Conservation (phyloP, 768 basidiomycete genomes). For the Leccinum subgranulosum region DNA sequence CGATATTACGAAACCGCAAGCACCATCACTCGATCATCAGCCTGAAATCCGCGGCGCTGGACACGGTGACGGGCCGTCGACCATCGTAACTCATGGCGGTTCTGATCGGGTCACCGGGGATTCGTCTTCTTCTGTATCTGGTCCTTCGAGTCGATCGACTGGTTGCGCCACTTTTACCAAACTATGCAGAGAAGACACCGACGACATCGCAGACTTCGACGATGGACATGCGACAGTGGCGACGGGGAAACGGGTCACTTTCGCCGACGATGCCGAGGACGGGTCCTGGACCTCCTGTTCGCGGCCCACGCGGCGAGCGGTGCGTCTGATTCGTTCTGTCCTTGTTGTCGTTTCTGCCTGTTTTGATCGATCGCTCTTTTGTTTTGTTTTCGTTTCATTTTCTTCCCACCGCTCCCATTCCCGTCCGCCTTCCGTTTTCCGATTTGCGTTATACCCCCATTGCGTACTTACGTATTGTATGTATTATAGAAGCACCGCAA, state of each 20-base stretch:
- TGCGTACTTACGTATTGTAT: background rate
- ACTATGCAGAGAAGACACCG: slow-evolving; percentile 26
- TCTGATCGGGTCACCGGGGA: slow-evolving; percentile 8
- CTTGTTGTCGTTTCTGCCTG: background rate
- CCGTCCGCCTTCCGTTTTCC: background rate
- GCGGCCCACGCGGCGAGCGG: slow-evolving; percentile 29
- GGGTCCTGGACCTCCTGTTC: slow-evolving; percentile 7
- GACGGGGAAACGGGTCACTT: slow-evolving; percentile 24
- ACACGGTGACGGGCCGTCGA: slow-evolving; percentile 5
- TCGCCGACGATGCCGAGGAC: slow-evolving; percentile 20
- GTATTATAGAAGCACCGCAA: slow-evolving; percentile 24
- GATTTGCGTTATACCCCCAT: background rate
- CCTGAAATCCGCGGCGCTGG: slow-evolving; percentile 18
- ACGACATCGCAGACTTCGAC: slow-evolving; percentile 25
- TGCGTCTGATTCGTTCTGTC: slow-evolving; percentile 7
- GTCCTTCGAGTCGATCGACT: slow-evolving; percentile 21
- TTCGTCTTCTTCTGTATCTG: slow-evolving; percentile 1
- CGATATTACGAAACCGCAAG: slow-evolving; percentile 9
- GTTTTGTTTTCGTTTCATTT: background rate
- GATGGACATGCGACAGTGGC: slow-evolving; percentile 15
- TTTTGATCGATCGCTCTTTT: background rate
- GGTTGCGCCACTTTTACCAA: slow-evolving; percentile 22
- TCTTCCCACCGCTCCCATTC: background rate
- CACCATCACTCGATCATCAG: slow-evolving; percentile 11
- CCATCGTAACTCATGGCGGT: slow-evolving; percentile 6